Evolutionary conservation across 2,329 filamentous ascomycete species (phyloP), one percentile per base, ranked within the genome.

Genomic region (Fusarium sp.): DNA sequence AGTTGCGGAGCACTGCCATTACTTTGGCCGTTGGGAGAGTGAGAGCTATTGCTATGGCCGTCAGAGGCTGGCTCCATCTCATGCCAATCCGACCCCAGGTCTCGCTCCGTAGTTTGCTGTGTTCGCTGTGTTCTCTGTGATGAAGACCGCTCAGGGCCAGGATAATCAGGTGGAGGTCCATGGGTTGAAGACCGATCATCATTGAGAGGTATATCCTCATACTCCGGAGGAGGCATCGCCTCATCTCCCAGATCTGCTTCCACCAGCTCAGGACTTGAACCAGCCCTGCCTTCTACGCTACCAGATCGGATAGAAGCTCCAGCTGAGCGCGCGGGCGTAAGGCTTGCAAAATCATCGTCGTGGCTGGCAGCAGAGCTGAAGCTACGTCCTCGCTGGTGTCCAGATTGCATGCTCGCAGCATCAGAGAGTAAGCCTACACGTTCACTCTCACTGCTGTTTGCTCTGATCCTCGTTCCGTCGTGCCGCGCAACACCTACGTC

Each of bases 401-500:
- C 78, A 79, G 71, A 70, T 64, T 23, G 80, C 79, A 92, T 90
- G 70, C 86, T 89, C 4, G 90, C 91, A 2, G 90, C 88, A 67
- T 90, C 89, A 33, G 90, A 91, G 14, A 95, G 82, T 11, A 95
- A 80, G 2, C 91, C 91, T 41, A 90, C 81, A 29, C 88, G 83
- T 74, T 95, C 91, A 72, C 89, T 92, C 69, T 94, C 91, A 18
- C 83, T 84, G 65, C 90, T 94, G 73, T 89, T 91, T 35, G 90
- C 90, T 29, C 92, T 85, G 27, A 96, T 79, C 43, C 92, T 83
- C 2, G 91, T 92, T 48, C 92, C 92, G 71, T 96, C 92, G 72
- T 92, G 91, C 42, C 90, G 84, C 1, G 91, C 91, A 15, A 94
- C 86, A 33, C 92, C 92, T 6, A 96, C 78, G 40, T 92, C 90